Percentiles rank a stretch among this genome's conserved stretches.
Evolutionary conservation across 2,329 filamentous ascomycete species (phyloP).

Genomic region (Trichoderma atroviride): DNA sequence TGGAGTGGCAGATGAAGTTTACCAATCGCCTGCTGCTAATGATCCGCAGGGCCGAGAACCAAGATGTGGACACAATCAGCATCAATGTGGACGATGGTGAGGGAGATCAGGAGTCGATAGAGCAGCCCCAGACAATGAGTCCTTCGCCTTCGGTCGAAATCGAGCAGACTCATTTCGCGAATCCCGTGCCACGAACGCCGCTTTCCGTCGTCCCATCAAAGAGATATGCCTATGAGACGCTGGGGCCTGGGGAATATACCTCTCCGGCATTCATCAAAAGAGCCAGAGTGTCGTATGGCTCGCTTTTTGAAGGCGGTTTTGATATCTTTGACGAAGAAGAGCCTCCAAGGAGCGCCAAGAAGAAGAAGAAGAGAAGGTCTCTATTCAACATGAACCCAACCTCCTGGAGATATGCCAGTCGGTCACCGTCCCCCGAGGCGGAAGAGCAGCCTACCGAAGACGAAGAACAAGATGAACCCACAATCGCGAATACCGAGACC

Average conservation of each 20-base stretch:
- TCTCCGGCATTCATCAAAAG: slow-evolving; percentile 82
- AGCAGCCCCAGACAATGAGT: not conserved
- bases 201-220: slow-evolving; percentile 36
- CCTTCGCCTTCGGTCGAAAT: slow-evolving; percentile 7
- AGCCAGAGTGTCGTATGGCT: slow-evolving; percentile 68
- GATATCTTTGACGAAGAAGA: slow-evolving; percentile 66
- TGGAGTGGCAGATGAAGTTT: slow-evolving; percentile 64
- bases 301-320: slow-evolving; percentile 63
- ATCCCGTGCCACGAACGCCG: slow-evolving; percentile 22
- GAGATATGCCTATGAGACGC: slow-evolving; percentile 39
- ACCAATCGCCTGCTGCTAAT: slow-evolving; percentile 52
- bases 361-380: slow-evolving; percentile 73
- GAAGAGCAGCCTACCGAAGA: slow-evolving; percentile 37
- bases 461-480: slow-evolving; percentile 25
- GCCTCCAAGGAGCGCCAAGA: slow-evolving; percentile 57
- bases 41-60: slow-evolving; percentile 46
- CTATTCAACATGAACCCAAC: slow-evolving; percentile 67
- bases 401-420: slow-evolving; percentile 74
- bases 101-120: slow-evolving; percentile 26
- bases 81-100: slow-evolving; percentile 46
- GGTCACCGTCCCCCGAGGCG: slow-evolving; percentile 70
- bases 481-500: slow-evolving; percentile 25
- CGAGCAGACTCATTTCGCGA: not conserved
- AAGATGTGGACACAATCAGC: slow-evolving; percentile 53
- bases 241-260: slow-evolving; percentile 60